These are phyloP conservation scores for Penicillium paradoxum DNA, from an alignment of 495 filamentous ascomycete species.

Conservation along the genomic window DNA sequence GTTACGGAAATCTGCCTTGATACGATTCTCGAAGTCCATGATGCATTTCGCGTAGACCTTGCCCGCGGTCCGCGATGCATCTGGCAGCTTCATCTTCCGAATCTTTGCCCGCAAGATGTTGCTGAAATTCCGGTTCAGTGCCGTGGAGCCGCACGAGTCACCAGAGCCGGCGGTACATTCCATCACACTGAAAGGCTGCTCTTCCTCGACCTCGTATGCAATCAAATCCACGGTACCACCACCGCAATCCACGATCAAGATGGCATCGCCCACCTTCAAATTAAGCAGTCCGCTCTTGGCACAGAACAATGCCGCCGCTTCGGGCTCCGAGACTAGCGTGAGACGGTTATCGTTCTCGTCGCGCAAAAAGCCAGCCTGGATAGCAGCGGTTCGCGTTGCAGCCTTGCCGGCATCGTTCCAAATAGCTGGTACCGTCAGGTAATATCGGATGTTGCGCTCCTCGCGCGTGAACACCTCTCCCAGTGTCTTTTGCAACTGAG, in stretches of 20 bases:
- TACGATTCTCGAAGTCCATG: conserved; percentile 80
- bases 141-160: conserved; percentile 73
- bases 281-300: conserved; percentile 73
- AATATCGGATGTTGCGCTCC: conserved; percentile 74
- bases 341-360: conserved; percentile 74
- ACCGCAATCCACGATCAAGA: conserved; percentile 75
- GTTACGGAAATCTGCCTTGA: conserved; percentile 79
- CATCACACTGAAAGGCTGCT: conserved; percentile 69
- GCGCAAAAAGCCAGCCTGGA: conserved; percentile 71
- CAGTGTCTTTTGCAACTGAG: conserved; percentile 68
- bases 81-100: conserved; percentile 77
- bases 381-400: conserved; percentile 68
- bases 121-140: conserved; percentile 76
- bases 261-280: conserved; percentile 69
- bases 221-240: conserved; percentile 79
- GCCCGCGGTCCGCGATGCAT: conserved; percentile 68
- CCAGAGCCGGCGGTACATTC: conserved; percentile 76
- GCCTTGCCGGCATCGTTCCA: conserved; percentile 82
- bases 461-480: conserved; percentile 74
- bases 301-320: conserved; percentile 75
- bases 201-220: conserved; percentile 76
- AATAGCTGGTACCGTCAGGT: conserved; percentile 71
- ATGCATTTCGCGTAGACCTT: conserved; percentile 81
- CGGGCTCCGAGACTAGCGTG: conserved; percentile 70
- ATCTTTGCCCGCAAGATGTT: conserved; percentile 78